phyloP scores from a whole-genome alignment of 495 filamentous ascomycete genomes.

The Penicillium manginii region DNA sequence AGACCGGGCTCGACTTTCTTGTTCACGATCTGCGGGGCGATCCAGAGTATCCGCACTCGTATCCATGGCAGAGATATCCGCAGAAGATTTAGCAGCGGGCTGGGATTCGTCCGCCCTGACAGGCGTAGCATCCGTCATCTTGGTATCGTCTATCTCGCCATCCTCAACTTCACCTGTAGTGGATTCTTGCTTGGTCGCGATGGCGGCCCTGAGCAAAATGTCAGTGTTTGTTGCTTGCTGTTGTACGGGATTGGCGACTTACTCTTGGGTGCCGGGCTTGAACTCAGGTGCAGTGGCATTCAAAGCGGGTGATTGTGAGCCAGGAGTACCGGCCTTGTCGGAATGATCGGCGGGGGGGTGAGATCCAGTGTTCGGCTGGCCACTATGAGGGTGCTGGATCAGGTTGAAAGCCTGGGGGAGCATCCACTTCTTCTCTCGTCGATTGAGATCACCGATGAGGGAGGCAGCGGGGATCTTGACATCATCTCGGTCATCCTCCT shows the following conservation, averaged over 20 bases:
- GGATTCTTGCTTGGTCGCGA: slow-evolving; percentile 32
- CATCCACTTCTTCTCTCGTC: slow-evolving; percentile 78
- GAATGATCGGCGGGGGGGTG: slow-evolving; percentile 26
- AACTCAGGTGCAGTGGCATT: slow-evolving; percentile 55
- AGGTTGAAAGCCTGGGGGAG: slow-evolving; percentile 76
- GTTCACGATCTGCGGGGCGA: slow-evolving; percentile 18
- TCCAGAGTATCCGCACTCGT: slow-evolving; percentile 23
- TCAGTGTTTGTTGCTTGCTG: slow-evolving; percentile 17
- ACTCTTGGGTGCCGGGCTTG: slow-evolving; percentile 46
- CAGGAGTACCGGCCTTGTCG: slow-evolving; percentile 44
- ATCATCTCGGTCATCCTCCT: slow-evolving; percentile 79
- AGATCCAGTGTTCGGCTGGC: slow-evolving; percentile 27
- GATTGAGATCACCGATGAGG: slow-evolving; percentile 79
- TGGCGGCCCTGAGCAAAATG: slow-evolving; percentile 31
- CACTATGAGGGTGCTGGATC: slow-evolving; percentile 31
- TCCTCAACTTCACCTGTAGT: slow-evolving; percentile 68
- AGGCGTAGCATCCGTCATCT: slow-evolving; percentile 43
- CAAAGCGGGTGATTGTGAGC: slow-evolving; percentile 38
- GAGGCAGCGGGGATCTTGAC: slow-evolving; percentile 89
- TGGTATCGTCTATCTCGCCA: slow-evolving; percentile 76
- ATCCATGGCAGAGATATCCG: slow-evolving; percentile 16
- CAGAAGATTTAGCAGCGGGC: slow-evolving; percentile 8
- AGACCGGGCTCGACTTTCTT: slow-evolving; percentile 29
- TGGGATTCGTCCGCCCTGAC: slow-evolving; percentile 19
- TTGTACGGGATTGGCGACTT: slow-evolving; percentile 33